Evolutionary conservation across 345 rosid genomes (phyloP).

Genomic region (Clausena lansium): DNA sequence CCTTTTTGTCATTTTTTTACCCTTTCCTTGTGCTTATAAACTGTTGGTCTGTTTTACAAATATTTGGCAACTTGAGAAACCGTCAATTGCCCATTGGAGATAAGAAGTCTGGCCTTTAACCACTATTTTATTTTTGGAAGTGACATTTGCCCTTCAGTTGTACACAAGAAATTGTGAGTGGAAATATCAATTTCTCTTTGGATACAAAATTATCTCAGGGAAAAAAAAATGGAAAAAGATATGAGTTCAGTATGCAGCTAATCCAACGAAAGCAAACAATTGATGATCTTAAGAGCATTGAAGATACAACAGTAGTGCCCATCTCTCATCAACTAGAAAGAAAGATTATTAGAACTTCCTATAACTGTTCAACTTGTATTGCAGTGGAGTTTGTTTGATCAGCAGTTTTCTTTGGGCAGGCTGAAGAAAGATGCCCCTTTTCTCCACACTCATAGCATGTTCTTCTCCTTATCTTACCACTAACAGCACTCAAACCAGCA

Average conservation of each 20-base stretch:
- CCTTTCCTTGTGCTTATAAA: no score
- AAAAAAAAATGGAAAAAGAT: background rate
- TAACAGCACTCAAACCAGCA: conserved; percentile 18
- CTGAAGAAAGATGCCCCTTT: conserved; percentile 77
- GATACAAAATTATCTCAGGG: background rate
- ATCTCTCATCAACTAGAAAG: background rate
- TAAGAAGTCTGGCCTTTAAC: no score
- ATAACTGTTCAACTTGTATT: background rate
- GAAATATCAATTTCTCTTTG: no score
- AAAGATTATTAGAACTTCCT: background rate
- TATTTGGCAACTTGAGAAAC: no score
- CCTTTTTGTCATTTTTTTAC: no score
- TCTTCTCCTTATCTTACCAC: conserved; percentile 72
- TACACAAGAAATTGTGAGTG: no score
- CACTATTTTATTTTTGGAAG: no score
- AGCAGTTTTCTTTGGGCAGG: conserved; percentile 57
- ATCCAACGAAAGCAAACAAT: background rate
- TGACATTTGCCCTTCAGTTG: no score
- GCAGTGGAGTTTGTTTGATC: conserved; percentile 22
- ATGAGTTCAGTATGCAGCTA: background rate
- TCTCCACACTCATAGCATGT: conserved; percentile 77
- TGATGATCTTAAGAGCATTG: background rate
- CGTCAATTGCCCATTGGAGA: no score
- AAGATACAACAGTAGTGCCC: background rate
- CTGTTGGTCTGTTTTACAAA: no score